These are phyloP conservation scores for Dendrocalamus sinicus DNA, from an alignment of 176 grass and related monocot genomes.

Conservation along the genomic window DNA sequence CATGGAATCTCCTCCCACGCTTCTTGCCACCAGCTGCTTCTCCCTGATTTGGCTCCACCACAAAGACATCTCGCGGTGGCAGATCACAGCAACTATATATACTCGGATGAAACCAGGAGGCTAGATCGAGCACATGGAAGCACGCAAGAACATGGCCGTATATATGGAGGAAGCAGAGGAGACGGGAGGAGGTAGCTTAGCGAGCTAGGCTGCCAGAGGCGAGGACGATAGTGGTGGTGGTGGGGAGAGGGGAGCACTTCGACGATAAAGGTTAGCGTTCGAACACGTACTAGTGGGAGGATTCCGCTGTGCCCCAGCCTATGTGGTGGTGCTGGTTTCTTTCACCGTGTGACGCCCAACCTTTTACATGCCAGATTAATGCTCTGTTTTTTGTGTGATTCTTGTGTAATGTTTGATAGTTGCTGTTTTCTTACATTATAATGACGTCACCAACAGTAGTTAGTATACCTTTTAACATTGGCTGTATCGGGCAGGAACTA, in stretches of 20 bases:
- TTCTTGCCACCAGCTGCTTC: not conserved
- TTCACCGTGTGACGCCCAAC: slow-evolving; percentile 5
- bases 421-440: not conserved
- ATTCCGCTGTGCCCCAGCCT: slow-evolving; percentile 30
- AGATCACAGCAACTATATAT: slow-evolving; percentile 28
- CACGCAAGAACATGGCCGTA: not conserved
- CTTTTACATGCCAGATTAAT: slow-evolving; percentile 37
- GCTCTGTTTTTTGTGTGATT: not conserved
- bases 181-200: not conserved
- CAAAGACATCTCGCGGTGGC: slow-evolving; percentile 32
- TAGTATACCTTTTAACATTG: too few relatives aligned
- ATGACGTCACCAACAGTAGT: not conserved
- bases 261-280: slow-evolving; percentile 7
- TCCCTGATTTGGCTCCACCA: not conserved
- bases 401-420: not conserved
- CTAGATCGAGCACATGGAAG: not conserved
- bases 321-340: slow-evolving; percentile 34
- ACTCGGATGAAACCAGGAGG: not conserved
- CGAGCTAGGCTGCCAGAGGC: not conserved
- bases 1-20: slow-evolving; percentile 15
- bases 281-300: slow-evolving; percentile 34
- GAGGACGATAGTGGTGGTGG: slow-evolving; percentile 41
- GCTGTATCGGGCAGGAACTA: too few relatives aligned
- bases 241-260: slow-evolving; percentile 54
- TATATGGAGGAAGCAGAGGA: slow-evolving; percentile 32